A percentile compares a stretch with the other conserved stretches of the same genome.
Conservation (phyloP, 2,329 filamentous ascomycete species). For the Trichoderma atroviride region DNA sequence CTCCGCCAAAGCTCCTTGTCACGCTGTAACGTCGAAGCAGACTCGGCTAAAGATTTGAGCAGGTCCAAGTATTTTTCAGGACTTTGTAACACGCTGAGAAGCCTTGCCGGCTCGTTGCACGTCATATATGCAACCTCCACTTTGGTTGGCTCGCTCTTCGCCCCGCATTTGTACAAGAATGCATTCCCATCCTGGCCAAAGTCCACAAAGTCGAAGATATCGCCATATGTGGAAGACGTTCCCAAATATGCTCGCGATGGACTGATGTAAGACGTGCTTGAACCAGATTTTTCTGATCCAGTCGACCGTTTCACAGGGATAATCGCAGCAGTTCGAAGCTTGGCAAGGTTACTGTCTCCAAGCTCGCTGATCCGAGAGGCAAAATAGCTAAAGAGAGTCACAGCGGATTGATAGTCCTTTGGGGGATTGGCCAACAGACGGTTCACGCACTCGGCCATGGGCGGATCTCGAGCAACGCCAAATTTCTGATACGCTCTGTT, state of each 20-base stretch:
- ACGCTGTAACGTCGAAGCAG: slow-evolving; percentile 67
- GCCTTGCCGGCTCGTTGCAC: slow-evolving; percentile 78
- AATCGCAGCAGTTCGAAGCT: slow-evolving; percentile 66
- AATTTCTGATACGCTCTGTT: slow-evolving; percentile 60
- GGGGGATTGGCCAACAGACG: slow-evolving; percentile 74
- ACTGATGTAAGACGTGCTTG: slow-evolving; percentile 49
- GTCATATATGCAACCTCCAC: slow-evolving; percentile 80
- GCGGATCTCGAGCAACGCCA: slow-evolving; percentile 80
- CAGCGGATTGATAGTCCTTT: slow-evolving; percentile 64
- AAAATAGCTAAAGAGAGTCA: slow-evolving; percentile 80
- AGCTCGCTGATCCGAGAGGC: slow-evolving; percentile 76
- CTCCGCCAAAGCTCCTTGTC: slow-evolving; percentile 77
- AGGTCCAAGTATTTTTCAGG: slow-evolving; percentile 86
- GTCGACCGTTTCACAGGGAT: slow-evolving; percentile 63
- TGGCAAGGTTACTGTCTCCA: slow-evolving; percentile 59
- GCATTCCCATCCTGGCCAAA: slow-evolving; percentile 86
- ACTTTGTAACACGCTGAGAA: slow-evolving; percentile 78
- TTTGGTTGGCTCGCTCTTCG: slow-evolving; percentile 87
- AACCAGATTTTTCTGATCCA: slow-evolving; percentile 46
- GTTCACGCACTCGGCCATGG: slow-evolving; percentile 74
- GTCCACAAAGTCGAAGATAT: slow-evolving; percentile 97
- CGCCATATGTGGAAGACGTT: slow-evolving; percentile 67
- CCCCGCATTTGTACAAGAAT: slow-evolving; percentile 85
- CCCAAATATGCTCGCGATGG: slow-evolving; percentile 83
- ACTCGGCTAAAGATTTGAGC: slow-evolving; percentile 77